Conservation (phyloP, 495 filamentous ascomycete species). For the Astrocystis sublimbata region DNA sequence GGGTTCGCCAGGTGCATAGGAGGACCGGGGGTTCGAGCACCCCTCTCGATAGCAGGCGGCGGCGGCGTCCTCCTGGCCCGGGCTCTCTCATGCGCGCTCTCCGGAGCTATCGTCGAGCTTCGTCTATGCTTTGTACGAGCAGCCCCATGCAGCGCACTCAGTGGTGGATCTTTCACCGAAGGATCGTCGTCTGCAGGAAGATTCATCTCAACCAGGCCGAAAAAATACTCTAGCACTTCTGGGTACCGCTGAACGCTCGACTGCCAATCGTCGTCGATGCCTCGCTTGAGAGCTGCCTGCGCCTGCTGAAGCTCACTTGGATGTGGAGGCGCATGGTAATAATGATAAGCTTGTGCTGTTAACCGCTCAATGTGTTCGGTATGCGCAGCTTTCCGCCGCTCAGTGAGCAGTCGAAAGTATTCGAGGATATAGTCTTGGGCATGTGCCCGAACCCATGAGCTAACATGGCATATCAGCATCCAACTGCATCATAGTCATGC, state of each 20-base stretch:
- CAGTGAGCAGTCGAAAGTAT: slow-evolving; percentile 62
- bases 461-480: slow-evolving; percentile 34
- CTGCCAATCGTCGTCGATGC: slow-evolving; percentile 75
- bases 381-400: slow-evolving; percentile 60
- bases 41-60: slow-evolving; percentile 31
- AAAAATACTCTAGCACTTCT: slow-evolving; percentile 74
- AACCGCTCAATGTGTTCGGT: slow-evolving; percentile 57
- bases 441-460: slow-evolving; percentile 69
- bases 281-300: slow-evolving; percentile 61
- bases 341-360: slow-evolving; percentile 58
- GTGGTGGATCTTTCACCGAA: slow-evolving; percentile 55
- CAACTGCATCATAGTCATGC: not conserved
- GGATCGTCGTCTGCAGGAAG: slow-evolving; percentile 57
- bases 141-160: slow-evolving; percentile 52
- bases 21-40: slow-evolving; percentile 29
- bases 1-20: slow-evolving; percentile 25
- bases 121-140: slow-evolving; percentile 42
- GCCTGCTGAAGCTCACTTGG: slow-evolving; percentile 59
- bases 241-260: slow-evolving; percentile 68
- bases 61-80: slow-evolving; percentile 29
- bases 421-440: slow-evolving; percentile 69
- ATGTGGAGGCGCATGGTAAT: slow-evolving; percentile 55
- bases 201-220: slow-evolving; percentile 61
- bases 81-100: slow-evolving; percentile 29
- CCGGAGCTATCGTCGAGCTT: slow-evolving; percentile 31